These are phyloP conservation scores for Sporothrix luriei DNA, from an alignment of 2,329 filamentous ascomycete genomes.

Conservation along the genomic window DNA sequence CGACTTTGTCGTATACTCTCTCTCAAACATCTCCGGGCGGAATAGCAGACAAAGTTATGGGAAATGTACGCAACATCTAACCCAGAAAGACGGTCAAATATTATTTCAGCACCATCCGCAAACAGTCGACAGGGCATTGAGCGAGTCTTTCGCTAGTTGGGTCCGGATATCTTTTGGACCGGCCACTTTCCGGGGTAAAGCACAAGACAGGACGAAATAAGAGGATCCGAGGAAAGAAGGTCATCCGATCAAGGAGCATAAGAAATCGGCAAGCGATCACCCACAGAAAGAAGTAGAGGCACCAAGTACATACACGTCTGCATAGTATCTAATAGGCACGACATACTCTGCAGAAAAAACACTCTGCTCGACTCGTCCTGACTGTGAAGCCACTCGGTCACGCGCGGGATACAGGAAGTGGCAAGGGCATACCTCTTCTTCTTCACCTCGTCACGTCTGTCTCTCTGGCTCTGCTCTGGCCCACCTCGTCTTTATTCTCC, in stretches of 20 bases:
- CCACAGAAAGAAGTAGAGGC: background rate
- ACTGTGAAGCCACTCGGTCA: background rate
- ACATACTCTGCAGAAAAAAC: background rate
- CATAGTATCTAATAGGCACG: no score
- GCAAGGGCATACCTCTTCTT: background rate
- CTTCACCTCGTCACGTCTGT: slow-evolving; percentile 2
- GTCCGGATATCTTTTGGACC: slow-evolving; percentile 5
- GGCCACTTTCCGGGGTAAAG: background rate
- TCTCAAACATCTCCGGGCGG: background rate
- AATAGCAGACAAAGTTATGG: background rate
- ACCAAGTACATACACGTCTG: background rate
- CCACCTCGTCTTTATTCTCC: background rate
- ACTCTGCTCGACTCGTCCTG: background rate
- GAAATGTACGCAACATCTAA: background rate
- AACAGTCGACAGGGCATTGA: background rate
- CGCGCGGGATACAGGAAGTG: background rate
- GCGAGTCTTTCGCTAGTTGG: background rate
- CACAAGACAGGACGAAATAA: background rate
- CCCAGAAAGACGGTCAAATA: background rate
- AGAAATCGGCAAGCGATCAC: slow-evolving; percentile 13
- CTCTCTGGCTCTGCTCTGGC: background rate
- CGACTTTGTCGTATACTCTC: background rate
- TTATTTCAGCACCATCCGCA: background rate
- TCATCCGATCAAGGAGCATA: slow-evolving; percentile 24
- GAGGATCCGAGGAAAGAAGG: background rate